Base-by-base conservation (phyloP, 177 flowering plant species). In the Vitis hybrid region DNA sequence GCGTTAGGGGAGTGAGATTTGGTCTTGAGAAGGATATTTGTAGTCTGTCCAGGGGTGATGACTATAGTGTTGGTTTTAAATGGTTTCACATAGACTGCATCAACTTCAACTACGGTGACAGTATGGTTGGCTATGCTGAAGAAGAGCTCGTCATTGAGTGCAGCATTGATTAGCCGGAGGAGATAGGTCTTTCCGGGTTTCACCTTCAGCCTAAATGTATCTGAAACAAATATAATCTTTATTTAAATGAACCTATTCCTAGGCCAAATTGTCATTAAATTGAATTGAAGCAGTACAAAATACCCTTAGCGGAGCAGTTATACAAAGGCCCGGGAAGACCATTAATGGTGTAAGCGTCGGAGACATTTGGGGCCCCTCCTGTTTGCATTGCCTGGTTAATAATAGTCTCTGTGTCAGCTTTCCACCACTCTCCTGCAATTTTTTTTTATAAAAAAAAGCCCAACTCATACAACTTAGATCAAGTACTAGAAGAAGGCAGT, bases 341-440 rank as follows among this genome's bases (percentile, higher is more conserved):
- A 52, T 83, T 84, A 26, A 83, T 79, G 61, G 84, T 78, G 71
- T 63, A 83, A 51, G 86, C 83, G 64, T 80, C 83, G 16, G 83
- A 77, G 12, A 81, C 65, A 80, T 77, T 79, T 16, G 86, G 88
- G 16, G 71, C 82, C 8, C 65, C 78, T 58, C 88, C 84, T 14
- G 83, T 71, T 56, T 74, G 75, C 45, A 78, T 19, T 22, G 86
- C 83, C 67, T 82, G 82, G 64, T 49, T 76, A 12, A 82, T 81
- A 0, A 85, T 63, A 1, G 74, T 67, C 62, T 83, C 83, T n/a
- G 76, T 73, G 65, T 84, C 85, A 29, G 76, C 76, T 18, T 79
- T 84, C 75, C 80, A 84, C 87, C 87, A 84, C 63, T 84, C 85
- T 51, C 85, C 87, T 82, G 74, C 39, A 80, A 65, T 26, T 12